Evolutionary conservation across 177 flowering plant genomes (phyloP).

Genomic region (Vitis hybrid): DNA sequence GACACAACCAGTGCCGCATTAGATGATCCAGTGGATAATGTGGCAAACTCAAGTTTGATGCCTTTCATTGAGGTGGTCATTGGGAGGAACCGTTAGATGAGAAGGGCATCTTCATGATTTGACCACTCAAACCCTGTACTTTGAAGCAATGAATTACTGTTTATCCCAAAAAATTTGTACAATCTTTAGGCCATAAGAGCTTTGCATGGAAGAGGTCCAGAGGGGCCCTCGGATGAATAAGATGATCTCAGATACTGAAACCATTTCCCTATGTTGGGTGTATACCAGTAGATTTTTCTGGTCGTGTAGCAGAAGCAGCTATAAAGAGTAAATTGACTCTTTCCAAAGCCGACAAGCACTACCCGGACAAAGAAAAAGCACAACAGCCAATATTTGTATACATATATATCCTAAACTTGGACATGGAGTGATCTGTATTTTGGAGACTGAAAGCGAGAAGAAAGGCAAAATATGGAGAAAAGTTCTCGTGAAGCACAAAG

Average conservation of each 20-base stretch:
- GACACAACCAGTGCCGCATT: no score
- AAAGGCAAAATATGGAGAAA: conserved; percentile 13
- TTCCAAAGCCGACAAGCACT: conserved; percentile 20
- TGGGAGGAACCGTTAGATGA: background rate
- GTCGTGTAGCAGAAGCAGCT: background rate
- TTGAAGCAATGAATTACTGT: conserved; percentile 1
- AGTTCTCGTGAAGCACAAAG: conserved; percentile 23
- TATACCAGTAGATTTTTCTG: background rate
- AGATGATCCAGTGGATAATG: no score
- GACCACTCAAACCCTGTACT: conserved; percentile 17
- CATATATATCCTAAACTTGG: conserved; percentile 4
- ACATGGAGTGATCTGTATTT: conserved; percentile 13
- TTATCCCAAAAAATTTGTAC: no score
- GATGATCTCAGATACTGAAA: no score
- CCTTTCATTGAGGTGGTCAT: background rate
- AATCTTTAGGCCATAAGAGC: background rate
- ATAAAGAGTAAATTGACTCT: conserved; percentile 14
- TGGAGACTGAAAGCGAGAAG: conserved; percentile 27
- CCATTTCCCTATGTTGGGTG: background rate
- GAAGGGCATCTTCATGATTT: conserved; percentile 5
- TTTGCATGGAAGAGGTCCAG: background rate
- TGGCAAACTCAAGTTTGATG: no score
- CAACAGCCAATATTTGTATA: conserved; percentile 22
- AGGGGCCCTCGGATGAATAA: background rate
- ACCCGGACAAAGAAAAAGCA: conserved; percentile 17